Percentiles rank a stretch among this genome's conserved stretches.
Evolutionary conservation across 176 grass and related monocot species (phyloP).

Genomic region (Miscanthus lutarioriparius): DNA sequence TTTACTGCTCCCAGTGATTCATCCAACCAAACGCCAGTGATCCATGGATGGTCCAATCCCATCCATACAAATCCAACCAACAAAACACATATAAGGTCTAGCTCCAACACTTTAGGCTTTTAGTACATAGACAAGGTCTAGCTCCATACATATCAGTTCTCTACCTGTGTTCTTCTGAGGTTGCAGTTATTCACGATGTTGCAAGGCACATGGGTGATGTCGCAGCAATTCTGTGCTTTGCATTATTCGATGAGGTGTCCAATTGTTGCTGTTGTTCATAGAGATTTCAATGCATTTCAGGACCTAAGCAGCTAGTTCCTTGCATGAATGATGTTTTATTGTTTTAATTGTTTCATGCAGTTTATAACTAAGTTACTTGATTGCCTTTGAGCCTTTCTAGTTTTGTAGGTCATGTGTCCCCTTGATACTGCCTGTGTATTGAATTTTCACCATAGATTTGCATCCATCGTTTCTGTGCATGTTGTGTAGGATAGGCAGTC

Average conservation of each 20-base stretch:
- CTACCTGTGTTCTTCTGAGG: background rate
- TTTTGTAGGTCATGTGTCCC: too few relatives aligned
- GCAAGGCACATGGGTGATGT: background rate
- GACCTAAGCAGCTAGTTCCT: background rate
- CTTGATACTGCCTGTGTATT: background rate
- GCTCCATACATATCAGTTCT: background rate
- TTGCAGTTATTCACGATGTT: background rate
- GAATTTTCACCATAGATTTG: background rate
- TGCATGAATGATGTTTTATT: background rate
- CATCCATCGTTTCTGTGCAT: background rate
- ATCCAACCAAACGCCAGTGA: too few relatives aligned
- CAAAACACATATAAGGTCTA: too few relatives aligned
- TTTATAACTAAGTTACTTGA: background rate
- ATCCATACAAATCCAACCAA: too few relatives aligned
- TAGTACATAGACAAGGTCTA: background rate
- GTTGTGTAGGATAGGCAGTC: background rate
- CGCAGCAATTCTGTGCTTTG: background rate
- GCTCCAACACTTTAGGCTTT: background rate
- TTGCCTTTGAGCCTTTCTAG: too few relatives aligned
- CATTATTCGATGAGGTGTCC: background rate
- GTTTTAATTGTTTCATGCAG: background rate
- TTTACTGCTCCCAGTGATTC: too few relatives aligned
- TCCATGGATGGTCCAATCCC: too few relatives aligned
- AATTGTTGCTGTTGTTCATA: constrained; percentile 8
- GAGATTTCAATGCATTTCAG: background rate